Percentiles rank a stretch among this genome's conserved stretches.
Evolutionary conservation across 345 rosid species (phyloP).

Genomic region (Chamaenerion angustifolium): DNA sequence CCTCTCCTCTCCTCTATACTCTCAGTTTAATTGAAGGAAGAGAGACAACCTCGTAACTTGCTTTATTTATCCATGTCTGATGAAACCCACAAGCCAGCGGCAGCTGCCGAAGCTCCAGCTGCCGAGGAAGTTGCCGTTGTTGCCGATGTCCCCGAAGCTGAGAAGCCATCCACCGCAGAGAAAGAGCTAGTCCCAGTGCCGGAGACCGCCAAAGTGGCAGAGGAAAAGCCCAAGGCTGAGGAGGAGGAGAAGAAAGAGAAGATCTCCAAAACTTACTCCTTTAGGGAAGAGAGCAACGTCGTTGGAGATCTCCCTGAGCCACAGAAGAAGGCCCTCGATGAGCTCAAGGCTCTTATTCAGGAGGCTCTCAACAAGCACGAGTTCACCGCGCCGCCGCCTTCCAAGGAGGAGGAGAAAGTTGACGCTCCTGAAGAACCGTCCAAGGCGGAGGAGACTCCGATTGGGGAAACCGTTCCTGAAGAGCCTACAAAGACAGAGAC

Average conservation of each 20-base stretch:
- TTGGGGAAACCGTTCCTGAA: conserved; percentile 26
- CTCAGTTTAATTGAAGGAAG: no score
- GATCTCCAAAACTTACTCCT: conserved; percentile 5
- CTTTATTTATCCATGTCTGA: conserved; percentile 8
- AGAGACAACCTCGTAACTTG: no score
- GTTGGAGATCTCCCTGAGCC: conserved; percentile 13
- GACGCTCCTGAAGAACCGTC: conserved; percentile 34
- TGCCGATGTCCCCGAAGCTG: conserved; percentile 6
- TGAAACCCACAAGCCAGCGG: conserved; percentile 7
- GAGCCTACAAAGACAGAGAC: conserved; percentile 4
- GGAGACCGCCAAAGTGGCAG: conserved; percentile 5
- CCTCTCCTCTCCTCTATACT: no score
- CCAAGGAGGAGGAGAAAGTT: conserved; percentile 7
- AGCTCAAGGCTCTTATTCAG: conserved; percentile 13
- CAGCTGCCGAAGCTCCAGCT: conserved; percentile 5
- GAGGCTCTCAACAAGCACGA: conserved; percentile 14
- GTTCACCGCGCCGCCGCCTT: conserved; percentile 11
- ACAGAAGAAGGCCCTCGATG: conserved; percentile 18
- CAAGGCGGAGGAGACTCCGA: conserved; percentile 57
- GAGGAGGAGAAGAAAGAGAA: conserved; percentile 7
- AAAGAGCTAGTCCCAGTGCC: conserved; percentile 7
- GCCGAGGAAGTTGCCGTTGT: conserved; percentile 11
- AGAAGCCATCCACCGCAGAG: conserved; percentile 2
- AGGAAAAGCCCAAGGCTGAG: conserved; percentile 3
- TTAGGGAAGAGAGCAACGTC: conserved; percentile 15